phyloP scores from a whole-genome alignment of 2,329 filamentous ascomycete species.

The Emydomyces testavorans region DNA sequence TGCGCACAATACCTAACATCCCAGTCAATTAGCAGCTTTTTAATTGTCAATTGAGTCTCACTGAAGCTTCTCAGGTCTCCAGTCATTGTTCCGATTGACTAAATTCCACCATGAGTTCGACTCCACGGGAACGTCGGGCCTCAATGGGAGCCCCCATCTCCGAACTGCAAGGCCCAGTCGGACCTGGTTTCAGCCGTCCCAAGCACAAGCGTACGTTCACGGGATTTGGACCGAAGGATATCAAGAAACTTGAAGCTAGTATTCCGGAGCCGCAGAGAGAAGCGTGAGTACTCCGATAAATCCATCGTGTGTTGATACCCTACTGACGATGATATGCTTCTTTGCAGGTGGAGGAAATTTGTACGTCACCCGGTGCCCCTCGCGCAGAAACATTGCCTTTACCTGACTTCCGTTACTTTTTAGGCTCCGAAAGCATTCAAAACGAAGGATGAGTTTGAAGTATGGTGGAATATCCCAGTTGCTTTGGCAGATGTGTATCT shows the following conservation, averaged over 20 bases:
- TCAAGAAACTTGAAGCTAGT: constrained; percentile 81
- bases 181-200: constrained; percentile 75
- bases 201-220: constrained; percentile 98
- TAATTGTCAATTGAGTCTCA: neutral
- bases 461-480: constrained; percentile 20
- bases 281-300: constrained; percentile 42
- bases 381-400: neutral
- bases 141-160: constrained; percentile 73
- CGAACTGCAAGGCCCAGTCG: constrained; percentile 74
- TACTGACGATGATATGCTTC: constrained; percentile 16
- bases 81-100: neutral
- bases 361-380: constrained; percentile 30
- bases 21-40: neutral
- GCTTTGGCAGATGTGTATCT: neutral
- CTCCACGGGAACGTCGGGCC: constrained; percentile 63
- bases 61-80: neutral
- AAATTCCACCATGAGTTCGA: constrained; percentile 8
- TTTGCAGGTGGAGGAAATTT: constrained; percentile 49
- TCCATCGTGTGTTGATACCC: neutral
- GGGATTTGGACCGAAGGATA: constrained; percentile 79
- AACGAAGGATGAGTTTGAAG: constrained; percentile 67
- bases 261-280: constrained; percentile 82
- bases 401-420: neutral
- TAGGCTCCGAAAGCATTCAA: constrained; percentile 58
- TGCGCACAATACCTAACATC: neutral